A percentile compares a stretch with the other conserved stretches of the same genome.
These are phyloP conservation scores for Trichoderma gamsii DNA, from an alignment of 495 filamentous ascomycete genomes.

Conservation along the genomic window DNA sequence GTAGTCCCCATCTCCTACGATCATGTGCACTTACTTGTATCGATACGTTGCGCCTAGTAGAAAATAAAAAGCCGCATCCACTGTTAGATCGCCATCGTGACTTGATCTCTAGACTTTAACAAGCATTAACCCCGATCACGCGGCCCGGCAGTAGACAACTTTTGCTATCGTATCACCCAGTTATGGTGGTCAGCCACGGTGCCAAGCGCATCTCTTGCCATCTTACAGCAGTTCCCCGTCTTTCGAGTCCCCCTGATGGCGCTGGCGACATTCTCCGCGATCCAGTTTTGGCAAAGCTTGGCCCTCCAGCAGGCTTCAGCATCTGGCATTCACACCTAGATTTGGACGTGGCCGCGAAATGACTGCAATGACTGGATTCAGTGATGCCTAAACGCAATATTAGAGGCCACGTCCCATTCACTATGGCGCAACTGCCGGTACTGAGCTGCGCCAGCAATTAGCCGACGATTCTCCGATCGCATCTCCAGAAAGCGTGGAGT, in stretches of 20 bases:
- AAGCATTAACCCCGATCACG: neutral
- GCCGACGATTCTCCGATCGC: constrained; percentile 5
- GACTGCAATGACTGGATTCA: no score
- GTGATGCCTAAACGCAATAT: no score
- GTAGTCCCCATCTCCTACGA: no score
- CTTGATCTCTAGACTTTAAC: neutral
- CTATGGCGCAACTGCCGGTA: no score
- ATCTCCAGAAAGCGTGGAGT: neutral
- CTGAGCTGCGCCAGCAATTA: neutral
- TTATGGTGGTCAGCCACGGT: neutral
- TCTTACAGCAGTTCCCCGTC: no score
- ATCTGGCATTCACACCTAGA: no score
- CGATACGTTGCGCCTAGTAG: neutral
- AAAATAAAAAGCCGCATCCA: neutral
- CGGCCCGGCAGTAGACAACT: neutral
- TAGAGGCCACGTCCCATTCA: no score
- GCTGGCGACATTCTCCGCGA: no score
- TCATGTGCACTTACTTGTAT: neutral
- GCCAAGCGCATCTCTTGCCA: neutral
- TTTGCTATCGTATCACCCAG: neutral
- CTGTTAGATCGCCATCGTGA: constrained; percentile 3
- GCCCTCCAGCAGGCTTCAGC: no score
- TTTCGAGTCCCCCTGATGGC: no score
- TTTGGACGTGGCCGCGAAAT: no score
- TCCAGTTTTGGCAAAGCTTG: no score